Percentiles rank a stretch among this genome's conserved stretches.
These are phyloP conservation scores for Starmerella asiatica DNA, from an alignment of 805 yeast genomes.

Conservation along the genomic window DNA sequence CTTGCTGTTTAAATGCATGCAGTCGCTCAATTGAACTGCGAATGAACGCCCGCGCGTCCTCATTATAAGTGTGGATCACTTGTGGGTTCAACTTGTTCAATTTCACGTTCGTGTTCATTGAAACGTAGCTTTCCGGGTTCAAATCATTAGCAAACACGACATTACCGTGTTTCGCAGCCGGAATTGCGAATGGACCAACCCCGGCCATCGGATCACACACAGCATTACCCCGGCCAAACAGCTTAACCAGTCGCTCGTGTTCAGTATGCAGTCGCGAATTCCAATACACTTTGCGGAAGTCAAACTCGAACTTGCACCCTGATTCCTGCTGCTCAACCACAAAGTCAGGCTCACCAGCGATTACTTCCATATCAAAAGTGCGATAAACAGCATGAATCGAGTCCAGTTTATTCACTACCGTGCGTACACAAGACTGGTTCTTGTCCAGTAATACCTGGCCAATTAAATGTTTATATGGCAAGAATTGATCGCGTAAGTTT, in stretches of 20 bases:
- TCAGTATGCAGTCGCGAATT: conserved; percentile 89
- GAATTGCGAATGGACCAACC: conserved; percentile 95
- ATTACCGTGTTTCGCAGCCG: conserved; percentile 76
- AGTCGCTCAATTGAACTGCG: conserved; percentile 42
- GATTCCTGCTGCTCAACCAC: conserved; percentile 78
- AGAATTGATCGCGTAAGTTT: conserved; percentile 69
- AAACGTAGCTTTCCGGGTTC: conserved; percentile 72
- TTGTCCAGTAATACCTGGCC: conserved; percentile 88
- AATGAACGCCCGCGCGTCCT: conserved; percentile 78
- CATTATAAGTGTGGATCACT: conserved; percentile 45
- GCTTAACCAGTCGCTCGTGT: conserved; percentile 62
- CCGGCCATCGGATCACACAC: conserved; percentile 97
- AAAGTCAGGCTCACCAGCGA: conserved; percentile 65
- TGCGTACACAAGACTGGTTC: conserved; percentile 46
- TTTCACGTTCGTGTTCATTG: conserved; percentile 49
- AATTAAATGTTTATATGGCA: conserved; percentile 65
- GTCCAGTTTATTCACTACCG: conserved; percentile 87
- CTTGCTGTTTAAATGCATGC: conserved; percentile 30
- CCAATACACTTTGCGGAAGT: conserved; percentile 93
- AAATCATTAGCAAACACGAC: conserved; percentile 84
- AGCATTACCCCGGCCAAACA: conserved; percentile 51
- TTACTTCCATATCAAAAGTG: conserved; percentile 83
- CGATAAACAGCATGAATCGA: conserved; percentile 77
- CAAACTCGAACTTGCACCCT: conserved; percentile 73
- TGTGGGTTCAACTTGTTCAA: conserved; percentile 48